Conservation (phyloP, 768 basidiomycete genomes). For the Mycena indigotica region DNA sequence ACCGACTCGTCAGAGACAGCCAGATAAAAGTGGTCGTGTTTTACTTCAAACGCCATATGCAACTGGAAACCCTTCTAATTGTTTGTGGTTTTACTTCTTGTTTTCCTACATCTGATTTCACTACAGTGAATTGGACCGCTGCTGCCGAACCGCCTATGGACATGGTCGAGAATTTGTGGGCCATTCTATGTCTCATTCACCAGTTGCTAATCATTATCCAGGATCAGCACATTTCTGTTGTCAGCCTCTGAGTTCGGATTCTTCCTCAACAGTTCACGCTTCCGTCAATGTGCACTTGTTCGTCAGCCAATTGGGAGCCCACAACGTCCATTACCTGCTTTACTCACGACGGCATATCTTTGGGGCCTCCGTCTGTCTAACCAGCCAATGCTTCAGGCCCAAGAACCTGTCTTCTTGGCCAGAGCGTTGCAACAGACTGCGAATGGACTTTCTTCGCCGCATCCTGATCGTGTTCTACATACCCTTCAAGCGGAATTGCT, state of each 20-base stretch:
- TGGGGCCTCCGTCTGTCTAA: constrained; percentile 21
- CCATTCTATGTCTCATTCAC: not conserved
- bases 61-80: not conserved
- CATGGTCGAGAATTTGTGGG: not conserved
- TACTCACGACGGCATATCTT: constrained; percentile 29
- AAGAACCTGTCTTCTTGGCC: not conserved
- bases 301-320: constrained; percentile 7
- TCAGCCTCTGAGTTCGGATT: constrained; percentile 44
- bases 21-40: not conserved
- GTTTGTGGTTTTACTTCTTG: too few species aligned
- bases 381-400: not conserved
- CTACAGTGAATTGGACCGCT: not conserved
- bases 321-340: constrained; percentile 25
- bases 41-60: not conserved
- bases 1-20: constrained; percentile 15
- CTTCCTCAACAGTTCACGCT: constrained; percentile 45
- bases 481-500: constrained; percentile 43
- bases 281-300: constrained; percentile 31
- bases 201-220: not conserved
- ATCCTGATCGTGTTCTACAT: constrained; percentile 33
- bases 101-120: too few species aligned
- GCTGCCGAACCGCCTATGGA: constrained; percentile 5
- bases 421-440: not conserved
- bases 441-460: constrained; percentile 14
- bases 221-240: constrained; percentile 33